phyloP scores from a whole-genome alignment of 75 land plant genomes.

The Cunninghamia lanceolata region DNA sequence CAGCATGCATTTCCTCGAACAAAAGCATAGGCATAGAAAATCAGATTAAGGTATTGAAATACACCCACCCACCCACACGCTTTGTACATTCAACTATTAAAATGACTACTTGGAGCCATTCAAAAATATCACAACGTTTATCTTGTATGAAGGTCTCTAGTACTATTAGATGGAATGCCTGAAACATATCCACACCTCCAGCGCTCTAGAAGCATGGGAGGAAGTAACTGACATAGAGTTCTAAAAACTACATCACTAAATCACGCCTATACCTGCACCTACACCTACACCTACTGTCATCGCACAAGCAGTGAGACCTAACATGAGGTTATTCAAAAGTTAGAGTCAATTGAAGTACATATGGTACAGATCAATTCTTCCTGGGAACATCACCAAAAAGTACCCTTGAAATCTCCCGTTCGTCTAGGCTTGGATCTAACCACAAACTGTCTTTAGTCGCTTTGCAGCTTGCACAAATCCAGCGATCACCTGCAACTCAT shows the following conservation, averaged over 20 bases:
- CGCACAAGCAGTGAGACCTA: constrained; percentile 3
- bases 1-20: no score
- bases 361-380: constrained; percentile 6
- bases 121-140: constrained; percentile 4
- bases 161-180: not conserved
- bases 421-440: not conserved
- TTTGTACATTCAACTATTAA: constrained; percentile 3
- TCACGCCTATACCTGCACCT: not conserved
- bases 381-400: not conserved
- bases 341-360: constrained; percentile 9
- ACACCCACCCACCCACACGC: not conserved
- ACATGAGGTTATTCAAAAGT: not conserved
- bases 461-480: constrained; percentile 88
- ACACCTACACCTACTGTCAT: constrained; percentile 6
- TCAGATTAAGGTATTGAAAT: not conserved
- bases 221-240: not conserved
- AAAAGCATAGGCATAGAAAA: not conserved
- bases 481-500: constrained; percentile 88
- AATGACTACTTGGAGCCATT: not conserved
- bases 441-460: constrained; percentile 57
- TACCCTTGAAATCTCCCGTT: not conserved
- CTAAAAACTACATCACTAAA: not conserved
- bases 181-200: not conserved
- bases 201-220: constrained; percentile 3
- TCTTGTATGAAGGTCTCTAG: not conserved